These are phyloP conservation scores for Pisolithus tinctorius DNA, from an alignment of 768 basidiomycete species.

Conservation along the genomic window DNA sequence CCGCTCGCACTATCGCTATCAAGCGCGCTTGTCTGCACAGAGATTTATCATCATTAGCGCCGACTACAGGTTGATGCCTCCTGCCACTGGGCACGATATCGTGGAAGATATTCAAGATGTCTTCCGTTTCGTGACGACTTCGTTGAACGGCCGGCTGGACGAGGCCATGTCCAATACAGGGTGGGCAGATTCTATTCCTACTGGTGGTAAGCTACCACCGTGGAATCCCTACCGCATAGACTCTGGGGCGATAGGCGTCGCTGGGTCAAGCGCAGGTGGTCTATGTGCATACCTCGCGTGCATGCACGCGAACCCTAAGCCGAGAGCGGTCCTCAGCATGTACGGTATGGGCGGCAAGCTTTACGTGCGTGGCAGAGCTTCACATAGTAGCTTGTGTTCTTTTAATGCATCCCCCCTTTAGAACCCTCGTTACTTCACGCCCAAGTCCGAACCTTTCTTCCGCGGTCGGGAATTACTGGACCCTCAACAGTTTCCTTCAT, in stretches of 20 bases:
- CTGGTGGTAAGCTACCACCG: neutral
- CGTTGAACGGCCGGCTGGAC: slow-evolving; percentile 10
- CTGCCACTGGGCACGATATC: slow-evolving; percentile 49
- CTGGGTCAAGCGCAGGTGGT: slow-evolving; percentile 57
- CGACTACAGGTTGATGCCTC: slow-evolving; percentile 53
- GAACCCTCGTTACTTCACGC: slow-evolving; percentile 44
- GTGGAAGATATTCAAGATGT: slow-evolving; percentile 52
- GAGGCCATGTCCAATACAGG: neutral
- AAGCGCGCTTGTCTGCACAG: slow-evolving; percentile 40
- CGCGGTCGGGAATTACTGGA: slow-evolving; percentile 51
- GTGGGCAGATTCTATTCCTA: slow-evolving; percentile 27
- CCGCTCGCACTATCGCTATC: neutral
- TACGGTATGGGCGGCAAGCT: slow-evolving; percentile 64
- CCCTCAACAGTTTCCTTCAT: slow-evolving; percentile 38
- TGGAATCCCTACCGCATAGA: slow-evolving; percentile 32
- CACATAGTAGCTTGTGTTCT: slow-evolving; percentile 8
- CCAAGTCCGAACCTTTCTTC: slow-evolving; percentile 46
- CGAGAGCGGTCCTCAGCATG: slow-evolving; percentile 47
- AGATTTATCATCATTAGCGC: slow-evolving; percentile 56
- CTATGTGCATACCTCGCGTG: slow-evolving; percentile 59
- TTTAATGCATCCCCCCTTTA: slow-evolving; percentile 15
- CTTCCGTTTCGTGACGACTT: slow-evolving; percentile 38
- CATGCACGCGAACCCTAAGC: slow-evolving; percentile 45
- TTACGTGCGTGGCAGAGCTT: slow-evolving; percentile 25
- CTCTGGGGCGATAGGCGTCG: slow-evolving; percentile 38